Evolutionary conservation across 139 green algal species (phyloP), one percentile per base, ranked within the genome.

Genomic region (Pleodorina starrii): DNA sequence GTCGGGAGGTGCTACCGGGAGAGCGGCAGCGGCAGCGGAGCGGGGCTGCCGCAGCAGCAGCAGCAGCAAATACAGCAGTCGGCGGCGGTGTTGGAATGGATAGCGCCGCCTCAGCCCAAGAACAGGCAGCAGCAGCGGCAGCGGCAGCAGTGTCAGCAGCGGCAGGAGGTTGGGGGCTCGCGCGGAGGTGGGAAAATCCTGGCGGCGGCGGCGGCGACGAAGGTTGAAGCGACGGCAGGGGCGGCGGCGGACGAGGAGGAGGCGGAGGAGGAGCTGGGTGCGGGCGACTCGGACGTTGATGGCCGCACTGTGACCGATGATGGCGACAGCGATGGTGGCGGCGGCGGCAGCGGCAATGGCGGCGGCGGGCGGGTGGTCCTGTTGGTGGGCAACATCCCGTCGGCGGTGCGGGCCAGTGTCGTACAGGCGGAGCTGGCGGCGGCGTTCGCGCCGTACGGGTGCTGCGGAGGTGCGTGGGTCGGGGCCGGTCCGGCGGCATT

Each of bases 301-400:
- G 72, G 72, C 9, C n/a, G n/a, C n/a, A n/a, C n/a, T n/a, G n/a
- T n/a, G n/a, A n/a, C n/a, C n/a, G 66, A 43, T 43, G n/a, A 5
- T 2, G 74, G 27, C 7, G 75, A 32, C 10, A 16, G 46, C n/a
- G 12, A 16, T 27, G 35, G 11, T 32, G 54, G 19, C 4, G 78
- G n/a, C 46, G 48, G 32, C 29, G 48, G n/a, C 36, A 38, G 46
- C 46, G 50, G 23, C 19, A 0, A 9, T 2, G 59, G 46, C 17
- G 35, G 23, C 38, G 79, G 38, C 23, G 83, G 11, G 9, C 68
- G 68, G 11, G 66, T 88, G 46, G 50, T 89, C 38, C 50, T 89
- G 69, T 25, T 82, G 48, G 84, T 89, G 0, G 84, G 84, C 4
- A 29, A 54, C 50, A 82, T 89, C 69, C 69, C 48, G 17, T 17